phyloP scores from a whole-genome alignment of 2,329 filamentous ascomycete genomes.

The Mollisia scopiformis region DNA sequence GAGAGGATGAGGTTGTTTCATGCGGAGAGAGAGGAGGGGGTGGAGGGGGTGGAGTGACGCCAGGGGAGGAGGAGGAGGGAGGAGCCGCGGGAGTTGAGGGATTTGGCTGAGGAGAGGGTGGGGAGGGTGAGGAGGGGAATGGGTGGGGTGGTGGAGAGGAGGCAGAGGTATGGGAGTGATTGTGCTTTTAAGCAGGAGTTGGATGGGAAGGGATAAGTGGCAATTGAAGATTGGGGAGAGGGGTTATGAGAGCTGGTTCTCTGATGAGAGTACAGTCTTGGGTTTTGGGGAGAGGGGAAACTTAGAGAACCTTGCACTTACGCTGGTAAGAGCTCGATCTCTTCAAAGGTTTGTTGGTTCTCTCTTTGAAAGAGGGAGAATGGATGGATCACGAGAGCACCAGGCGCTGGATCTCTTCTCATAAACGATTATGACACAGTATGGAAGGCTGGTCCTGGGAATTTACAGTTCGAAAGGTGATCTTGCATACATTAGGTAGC shows the following conservation, averaged over 20 bases:
- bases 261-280: too few species aligned
- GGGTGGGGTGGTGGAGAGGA: background rate
- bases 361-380: too few species aligned
- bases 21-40: background rate
- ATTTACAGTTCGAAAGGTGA: too few species aligned
- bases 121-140: slow-evolving; percentile 6
- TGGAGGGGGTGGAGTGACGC: background rate
- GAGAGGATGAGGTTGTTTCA: background rate
- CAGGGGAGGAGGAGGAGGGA: background rate
- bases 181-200: background rate
- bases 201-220: too few species aligned
- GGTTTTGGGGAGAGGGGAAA: too few species aligned
- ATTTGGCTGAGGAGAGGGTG: slow-evolving; percentile 19
- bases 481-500: too few species aligned
- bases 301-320: too few species aligned
- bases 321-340: too few species aligned
- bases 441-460: too few species aligned
- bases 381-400: background rate
- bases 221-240: too few species aligned
- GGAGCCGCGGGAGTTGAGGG: slow-evolving; percentile 14
- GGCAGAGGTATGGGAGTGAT: background rate
- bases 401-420: background rate
- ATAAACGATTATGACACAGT: background rate
- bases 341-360: too few species aligned
- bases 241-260: too few species aligned